phyloP scores from a whole-genome alignment of 495 filamentous ascomycete genomes.

The Amniculicola lignicola region DNA sequence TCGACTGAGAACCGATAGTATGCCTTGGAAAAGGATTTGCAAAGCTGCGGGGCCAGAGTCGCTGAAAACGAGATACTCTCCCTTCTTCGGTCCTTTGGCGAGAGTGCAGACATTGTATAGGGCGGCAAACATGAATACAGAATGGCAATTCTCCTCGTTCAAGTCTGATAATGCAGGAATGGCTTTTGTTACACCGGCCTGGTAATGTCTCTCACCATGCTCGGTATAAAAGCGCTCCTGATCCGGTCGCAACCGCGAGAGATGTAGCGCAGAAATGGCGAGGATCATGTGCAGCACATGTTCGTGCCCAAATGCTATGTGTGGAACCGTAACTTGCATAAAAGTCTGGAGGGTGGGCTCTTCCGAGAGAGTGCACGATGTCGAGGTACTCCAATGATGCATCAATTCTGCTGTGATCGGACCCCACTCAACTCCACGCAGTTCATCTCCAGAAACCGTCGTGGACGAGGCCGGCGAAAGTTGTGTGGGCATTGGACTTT shows the following conservation, averaged over 20 bases:
- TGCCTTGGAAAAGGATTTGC: not conserved
- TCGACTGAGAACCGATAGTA: not conserved
- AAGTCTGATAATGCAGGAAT: not conserved
- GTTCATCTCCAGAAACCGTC: not conserved
- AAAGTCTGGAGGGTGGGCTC: not conserved
- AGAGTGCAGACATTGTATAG: not conserved
- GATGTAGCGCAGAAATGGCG: not conserved
- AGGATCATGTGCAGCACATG: slow-evolving; percentile 2
- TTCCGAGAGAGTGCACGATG: not conserved
- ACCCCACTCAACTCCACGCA: not conserved
- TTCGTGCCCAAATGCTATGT: not conserved
- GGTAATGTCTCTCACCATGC: not conserved
- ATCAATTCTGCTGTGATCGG: not conserved
- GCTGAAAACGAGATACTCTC: not conserved
- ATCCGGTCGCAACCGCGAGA: not conserved
- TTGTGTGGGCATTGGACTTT: not conserved
- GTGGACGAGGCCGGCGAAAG: not conserved
- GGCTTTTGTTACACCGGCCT: not conserved
- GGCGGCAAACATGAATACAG: not conserved
- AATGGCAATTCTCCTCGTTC: slow-evolving; percentile 1
- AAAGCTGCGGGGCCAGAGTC: not conserved
- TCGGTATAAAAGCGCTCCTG: not conserved
- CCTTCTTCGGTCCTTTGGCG: not conserved
- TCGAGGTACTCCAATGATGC: not conserved
- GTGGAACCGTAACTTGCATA: not conserved